Conservation (phyloP, 1,284 basidiomycete species). For the Ceratobasidium theobromae region DNA sequence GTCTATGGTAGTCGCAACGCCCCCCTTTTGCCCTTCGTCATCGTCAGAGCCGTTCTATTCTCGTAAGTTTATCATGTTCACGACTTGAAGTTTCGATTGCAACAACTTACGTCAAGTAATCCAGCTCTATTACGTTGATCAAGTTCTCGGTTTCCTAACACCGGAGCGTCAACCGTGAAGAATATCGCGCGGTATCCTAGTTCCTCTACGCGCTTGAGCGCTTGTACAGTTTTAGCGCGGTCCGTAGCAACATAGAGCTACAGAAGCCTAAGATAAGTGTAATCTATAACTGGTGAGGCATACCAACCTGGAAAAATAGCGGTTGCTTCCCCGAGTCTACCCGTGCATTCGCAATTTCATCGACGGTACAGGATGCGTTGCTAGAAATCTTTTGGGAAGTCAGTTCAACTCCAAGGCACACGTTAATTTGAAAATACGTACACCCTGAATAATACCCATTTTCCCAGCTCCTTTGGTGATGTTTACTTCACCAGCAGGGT, state of each 20-base stretch:
- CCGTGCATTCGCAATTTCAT: conserved; percentile 51
- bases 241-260: conserved; percentile 59
- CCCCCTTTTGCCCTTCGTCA: conserved; percentile 31
- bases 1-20: conserved; percentile 35
- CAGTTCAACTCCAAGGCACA: not conserved
- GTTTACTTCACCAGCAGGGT: conserved; percentile 51
- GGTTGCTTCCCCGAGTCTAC: conserved; percentile 43
- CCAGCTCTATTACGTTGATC: conserved; percentile 46
- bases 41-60: conserved; percentile 31
- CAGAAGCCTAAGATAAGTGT: conserved; percentile 28
- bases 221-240: conserved; percentile 47
- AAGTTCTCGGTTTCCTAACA: conserved; percentile 49
- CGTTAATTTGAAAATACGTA: conserved; percentile 35
- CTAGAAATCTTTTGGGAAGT: conserved; percentile 33
- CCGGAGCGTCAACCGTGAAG: conserved; percentile 43
- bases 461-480: conserved; percentile 48
- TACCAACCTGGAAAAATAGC: conserved; percentile 45
- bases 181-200: conserved; percentile 48
- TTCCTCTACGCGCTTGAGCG: conserved; percentile 50
- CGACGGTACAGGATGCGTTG: conserved; percentile 49
- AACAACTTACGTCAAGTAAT: conserved; percentile 37
- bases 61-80: not conserved
- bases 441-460: conserved; percentile 48
- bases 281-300: not conserved
- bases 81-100: not conserved